Base-by-base conservation (phyloP, 805 yeast genomes). In the Candida easanensis region DNA sequence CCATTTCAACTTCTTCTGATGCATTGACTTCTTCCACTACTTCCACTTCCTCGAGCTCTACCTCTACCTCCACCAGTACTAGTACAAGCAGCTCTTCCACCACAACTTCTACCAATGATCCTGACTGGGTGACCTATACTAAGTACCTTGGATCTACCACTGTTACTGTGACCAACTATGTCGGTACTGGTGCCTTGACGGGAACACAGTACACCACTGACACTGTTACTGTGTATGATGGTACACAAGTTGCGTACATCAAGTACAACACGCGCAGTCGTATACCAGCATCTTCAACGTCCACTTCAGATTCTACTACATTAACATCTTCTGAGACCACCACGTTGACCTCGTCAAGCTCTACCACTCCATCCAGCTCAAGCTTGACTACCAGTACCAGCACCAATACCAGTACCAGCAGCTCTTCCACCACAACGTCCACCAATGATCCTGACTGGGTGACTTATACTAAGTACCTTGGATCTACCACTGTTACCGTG, bases 171-270 rank as follows among this genome's bases (percentile, higher is more conserved):
- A 35, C 38, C 11, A 25, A 22, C 28, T 35, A 22, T 13, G 20
- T 18, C n/a, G 36, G 36, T 6, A 33, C 36, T n/a, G n/a, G 25
- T 13, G 15, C 33, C 2, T 20, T 28, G 26, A 28, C 34, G 18
- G 40, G 40, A 9, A n/a, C 40, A 4, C 27, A 30, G 20, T 37
- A 28, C 28, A 30, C 40, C 33, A 37, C 40, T 17, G 25, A 21
- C 5, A 28, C 33, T 9, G 20, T 37, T 15, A 20, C 20, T 28
- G 33, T 27, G n/a, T 20, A 27, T n/a, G 31, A 27, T 27, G 31
- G 31, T 9, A 27, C 31, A 8, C n/a, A 8, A 6, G 16, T 27
- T 27, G 31, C 31, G 6, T 27, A 27, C 15, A 14, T n/a, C 7
- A 27, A 27, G 31, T 27, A 27, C 31, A 27, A 27, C 31, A 27